Base-by-base conservation (phyloP, 1,139 yeast species). In the Geotrichum australiense region DNA sequence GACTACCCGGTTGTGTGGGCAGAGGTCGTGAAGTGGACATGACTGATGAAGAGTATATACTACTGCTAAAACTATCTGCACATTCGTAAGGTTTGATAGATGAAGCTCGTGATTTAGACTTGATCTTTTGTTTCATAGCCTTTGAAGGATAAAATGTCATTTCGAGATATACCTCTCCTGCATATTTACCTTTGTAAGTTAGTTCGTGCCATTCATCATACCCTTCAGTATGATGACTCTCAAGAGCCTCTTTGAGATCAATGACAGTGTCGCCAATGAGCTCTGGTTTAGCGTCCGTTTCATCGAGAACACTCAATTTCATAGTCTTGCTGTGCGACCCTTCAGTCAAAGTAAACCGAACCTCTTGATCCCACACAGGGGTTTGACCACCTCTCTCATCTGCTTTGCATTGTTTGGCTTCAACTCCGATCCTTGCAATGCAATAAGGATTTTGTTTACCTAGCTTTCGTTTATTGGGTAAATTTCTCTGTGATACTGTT, bases 361-460 rank as follows among this genome's bases (percentile, higher is more conserved):
- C 71, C 52, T 84, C 89, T 51, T 79, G 80, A 47, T 84, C 81
- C 85, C 43, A 41, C 3, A 36, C 20, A 4, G 43, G 43, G 8
- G 43, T 41, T 28, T 41, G 43, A 5, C 43, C 40, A 6, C 43
- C 43, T 12, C 40, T 35, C 5, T 22, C n/a, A 19, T 35, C 43
- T 11, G 40, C 37, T 16, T 31, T 27, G 0, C 95, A 84, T 51
- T 82, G 75, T 51, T 80, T 74, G 19, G 91, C 91, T 47, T 73
- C 73, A 43, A 83, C 82, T 12, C 89, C 94, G 3, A 87, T 69
- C 44, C 96, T 66, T n/a, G 83, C 71, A 11, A 89, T 76, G 39
- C 85, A 81, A 61, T 83, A 86, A 0, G 96, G 96, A 49, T 85
- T 80, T 61, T 87, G 96, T 55, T 87, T 87, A 52, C 89, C 95